Base-by-base conservation (phyloP, 192 early-diverging fungal species). In the Lobulomyces angularis region DNA sequence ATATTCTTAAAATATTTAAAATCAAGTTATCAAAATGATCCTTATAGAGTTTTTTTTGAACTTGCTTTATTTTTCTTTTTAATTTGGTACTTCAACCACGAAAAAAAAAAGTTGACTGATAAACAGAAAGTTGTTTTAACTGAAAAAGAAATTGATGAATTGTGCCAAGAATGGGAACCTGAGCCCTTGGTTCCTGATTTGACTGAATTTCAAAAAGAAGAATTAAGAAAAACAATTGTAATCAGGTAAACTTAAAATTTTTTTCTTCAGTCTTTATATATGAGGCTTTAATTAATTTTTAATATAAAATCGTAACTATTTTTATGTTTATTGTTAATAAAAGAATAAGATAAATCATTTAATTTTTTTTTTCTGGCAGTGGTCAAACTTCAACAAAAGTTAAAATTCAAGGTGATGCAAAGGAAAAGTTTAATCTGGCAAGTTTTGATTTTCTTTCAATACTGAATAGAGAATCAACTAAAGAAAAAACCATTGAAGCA, bases 1-100 rank as follows among this genome's bases (percentile, higher is more conserved):
- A n/a, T n/a, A n/a, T n/a, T n/a, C n/a, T n/a, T n/a, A n/a, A n/a
- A n/a, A n/a, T n/a, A n/a, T n/a, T n/a, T n/a, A n/a, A n/a, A n/a
- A n/a, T n/a, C n/a, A n/a, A n/a, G n/a, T n/a, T 83, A 96, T 74
- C 87, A 91, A 62, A 73, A 97, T 58, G 92, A 92, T 64, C 89
- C 88, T 0, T 81, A 84, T 56, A 78, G 92, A 44, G 77, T 81
- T 11, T 62, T 84, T 16, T 69, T 97, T 11, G 92, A 97, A 43
- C 54, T 82, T 8, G 71, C 79, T 24, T 58, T 97, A 38, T 76
- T 91, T 35, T 61, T 80, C 31, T 93, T 89, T 51, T 85, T 86
- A 46, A 62, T 88, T 51, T 85, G 83, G 74, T 93, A 91, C 63
- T 75, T 90, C 55, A 62, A 82, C 40, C 69, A 77, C 36, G 84